Conservation (phyloP, 2,329 filamentous ascomycete species). For the Hypocreales sp. region DNA sequence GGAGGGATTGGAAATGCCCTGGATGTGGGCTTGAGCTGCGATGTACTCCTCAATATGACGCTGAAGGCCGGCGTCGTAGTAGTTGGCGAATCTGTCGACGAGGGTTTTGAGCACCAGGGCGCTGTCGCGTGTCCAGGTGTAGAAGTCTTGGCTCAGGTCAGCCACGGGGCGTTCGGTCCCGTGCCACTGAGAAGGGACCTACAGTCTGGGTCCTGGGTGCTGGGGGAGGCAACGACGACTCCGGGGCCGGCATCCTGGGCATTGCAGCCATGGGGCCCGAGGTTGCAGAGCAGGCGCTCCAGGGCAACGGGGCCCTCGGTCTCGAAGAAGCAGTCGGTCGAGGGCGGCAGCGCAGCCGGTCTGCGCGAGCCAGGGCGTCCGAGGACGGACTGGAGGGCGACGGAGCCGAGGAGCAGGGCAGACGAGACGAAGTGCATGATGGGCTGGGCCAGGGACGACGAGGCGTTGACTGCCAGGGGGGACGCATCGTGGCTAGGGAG, state of each 20-base stretch:
- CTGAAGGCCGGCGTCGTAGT: constrained; percentile 43
- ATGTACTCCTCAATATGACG: constrained; percentile 52
- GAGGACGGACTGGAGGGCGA: constrained; percentile 34
- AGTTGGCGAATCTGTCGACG: constrained; percentile 46
- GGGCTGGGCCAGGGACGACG: constrained; percentile 15
- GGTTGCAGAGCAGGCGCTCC: constrained; percentile 39
- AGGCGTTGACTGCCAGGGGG: constrained; percentile 13
- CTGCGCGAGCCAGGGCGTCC: constrained; percentile 22
- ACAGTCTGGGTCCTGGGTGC: constrained; percentile 39
- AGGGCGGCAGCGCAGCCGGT: constrained; percentile 19
- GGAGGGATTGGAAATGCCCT: constrained; percentile 54
- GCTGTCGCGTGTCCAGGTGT: constrained; percentile 65
- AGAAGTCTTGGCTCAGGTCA: constrained; percentile 44
- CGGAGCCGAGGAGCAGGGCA: constrained; percentile 32
- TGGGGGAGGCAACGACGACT: constrained; percentile 41
- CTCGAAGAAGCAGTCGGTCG: constrained; percentile 36
- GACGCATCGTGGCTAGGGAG: constrained; percentile 9
- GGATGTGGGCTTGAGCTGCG: constrained; percentile 47
- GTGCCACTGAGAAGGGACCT: constrained; percentile 17
- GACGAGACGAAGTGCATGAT: constrained; percentile 36
- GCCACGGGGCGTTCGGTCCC: no score
- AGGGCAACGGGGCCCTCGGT: constrained; percentile 36
- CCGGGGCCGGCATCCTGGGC: constrained; percentile 30
- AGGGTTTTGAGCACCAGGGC: constrained; percentile 55
- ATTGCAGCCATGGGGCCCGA: constrained; percentile 37